Conservation (phyloP, 2,329 filamentous ascomycete genomes). For the Sordariomycetes sp. region DNA sequence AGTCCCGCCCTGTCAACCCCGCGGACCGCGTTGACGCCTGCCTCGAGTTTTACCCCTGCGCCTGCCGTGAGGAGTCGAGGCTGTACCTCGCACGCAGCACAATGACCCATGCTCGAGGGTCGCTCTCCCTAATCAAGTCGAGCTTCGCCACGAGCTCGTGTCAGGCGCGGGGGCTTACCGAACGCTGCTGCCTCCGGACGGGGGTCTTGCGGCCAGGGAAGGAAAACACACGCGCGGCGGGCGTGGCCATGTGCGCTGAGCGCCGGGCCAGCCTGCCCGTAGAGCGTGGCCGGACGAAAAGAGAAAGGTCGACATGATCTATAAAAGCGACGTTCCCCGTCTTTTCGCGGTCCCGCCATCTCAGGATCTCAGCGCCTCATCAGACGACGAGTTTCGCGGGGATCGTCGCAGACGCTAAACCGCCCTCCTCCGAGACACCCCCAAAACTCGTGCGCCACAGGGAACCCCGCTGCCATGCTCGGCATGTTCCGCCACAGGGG, state of each 20-base stretch:
- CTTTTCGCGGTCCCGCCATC: neutral
- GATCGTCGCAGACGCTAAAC: neutral
- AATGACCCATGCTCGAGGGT: no score
- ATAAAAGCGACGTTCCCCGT: neutral
- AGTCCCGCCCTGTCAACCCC: no score
- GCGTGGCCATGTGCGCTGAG: neutral
- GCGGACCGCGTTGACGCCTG: no score
- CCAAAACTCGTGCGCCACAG: neutral
- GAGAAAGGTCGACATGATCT: neutral
- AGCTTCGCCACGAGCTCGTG: no score
- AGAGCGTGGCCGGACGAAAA: neutral
- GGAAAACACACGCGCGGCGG: neutral
- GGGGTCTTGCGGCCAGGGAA: neutral
- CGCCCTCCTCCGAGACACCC: neutral
- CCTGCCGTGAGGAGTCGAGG: no score
- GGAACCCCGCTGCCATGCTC: neutral
- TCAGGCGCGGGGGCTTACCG: neutral
- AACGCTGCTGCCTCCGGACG: neutral
- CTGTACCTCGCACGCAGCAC: no score
- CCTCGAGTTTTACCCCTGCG: no score
- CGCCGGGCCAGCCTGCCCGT: neutral
- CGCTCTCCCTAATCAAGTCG: no score
- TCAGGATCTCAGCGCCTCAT: neutral
- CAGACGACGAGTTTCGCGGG: neutral
- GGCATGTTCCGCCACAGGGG: slow-evolving; percentile 3